Base-by-base conservation (phyloP, 2,329 filamentous ascomycete genomes). In the Arthrobotrys megalospora region DNA sequence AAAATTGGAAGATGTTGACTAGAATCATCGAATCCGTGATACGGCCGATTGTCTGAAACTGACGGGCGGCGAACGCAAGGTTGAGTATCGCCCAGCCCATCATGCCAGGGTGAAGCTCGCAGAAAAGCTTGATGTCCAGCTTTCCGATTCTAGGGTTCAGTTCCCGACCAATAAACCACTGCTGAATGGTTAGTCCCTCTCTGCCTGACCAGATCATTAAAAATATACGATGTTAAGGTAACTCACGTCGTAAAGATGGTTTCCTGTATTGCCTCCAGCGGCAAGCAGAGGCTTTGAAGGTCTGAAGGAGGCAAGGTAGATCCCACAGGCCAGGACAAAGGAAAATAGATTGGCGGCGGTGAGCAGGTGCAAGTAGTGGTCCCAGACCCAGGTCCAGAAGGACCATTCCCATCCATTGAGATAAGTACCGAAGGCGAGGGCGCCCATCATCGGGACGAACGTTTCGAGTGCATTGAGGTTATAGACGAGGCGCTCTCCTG, bases 91-190 rank as follows among this genome's bases (percentile, higher is more conserved):
- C 89, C 93, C 93, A 98, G 65, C 93, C 93, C 63, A 97, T 88
- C 87, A 98, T 89, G 58, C 95, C 95, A 0, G 95, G 95, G n/a
- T 95, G 91, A 82, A 97, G 88, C 85, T 98, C 95, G 84, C 92
- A 92, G 84, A 91, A 97, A 77, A 91, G 88, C 85, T 97, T 97
- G 85, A 98, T 91, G 83, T 98, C 95, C 62, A 97, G 88, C 81
- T 93, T 92, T 75, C 93, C 93, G 80, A 97, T 88, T 60, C 94
- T 93, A 2, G 95, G 95, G 85, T 98, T 98, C 78, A 98, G 90
- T 85, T 98, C 95, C 32, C 95, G 92, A 19, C 95, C 95, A 80
- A 98, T 97, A 85, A 94, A 98, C 90, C 93, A 98, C 68, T 80
- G 28, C n/a, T 11, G 3, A 28, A 28, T 2, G 6, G 34, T 62